Percentiles rank a stretch among this genome's conserved stretches.
Conservation (phyloP, 2,329 filamentous ascomycete genomes). For the Fusarium mangiferae region DNA sequence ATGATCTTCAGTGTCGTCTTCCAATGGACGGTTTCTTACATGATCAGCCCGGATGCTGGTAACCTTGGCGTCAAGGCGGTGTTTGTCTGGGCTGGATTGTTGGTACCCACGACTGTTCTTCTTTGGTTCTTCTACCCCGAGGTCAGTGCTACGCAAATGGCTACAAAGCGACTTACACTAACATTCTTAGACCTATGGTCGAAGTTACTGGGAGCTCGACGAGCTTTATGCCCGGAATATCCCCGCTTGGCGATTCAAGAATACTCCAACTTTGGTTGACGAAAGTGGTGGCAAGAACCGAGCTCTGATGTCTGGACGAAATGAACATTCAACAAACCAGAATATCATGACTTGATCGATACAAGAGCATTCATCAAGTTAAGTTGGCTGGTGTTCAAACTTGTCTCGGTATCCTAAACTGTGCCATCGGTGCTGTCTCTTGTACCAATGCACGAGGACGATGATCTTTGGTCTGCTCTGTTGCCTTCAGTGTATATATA, state of each 20-base stretch:
- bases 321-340: neutral
- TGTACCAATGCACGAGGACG: neutral
- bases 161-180: neutral
- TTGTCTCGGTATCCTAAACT: neutral
- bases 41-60: neutral
- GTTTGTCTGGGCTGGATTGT: slow-evolving; percentile 18
- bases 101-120: slow-evolving; percentile 8
- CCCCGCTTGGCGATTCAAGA: slow-evolving; percentile 17
- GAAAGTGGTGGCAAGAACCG: neutral
- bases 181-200: slow-evolving; percentile 5
- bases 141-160: neutral
- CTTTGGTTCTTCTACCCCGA: slow-evolving; percentile 3
- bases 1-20: neutral
- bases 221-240: slow-evolving; percentile 20
- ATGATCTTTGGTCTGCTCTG: too few species aligned
- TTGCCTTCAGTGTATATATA: neutral
- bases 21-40: neutral
- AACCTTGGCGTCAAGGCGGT: slow-evolving; percentile 21
- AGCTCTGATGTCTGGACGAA: neutral
- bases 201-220: slow-evolving; percentile 22
- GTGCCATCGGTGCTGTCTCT: neutral
- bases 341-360: neutral
- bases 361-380: neutral
- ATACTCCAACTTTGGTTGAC: slow-evolving; percentile 1
- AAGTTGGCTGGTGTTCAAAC: too few species aligned